These are phyloP conservation scores for Clitopilus passeckerianus DNA, from an alignment of 768 basidiomycete genomes.

Conservation along the genomic window DNA sequence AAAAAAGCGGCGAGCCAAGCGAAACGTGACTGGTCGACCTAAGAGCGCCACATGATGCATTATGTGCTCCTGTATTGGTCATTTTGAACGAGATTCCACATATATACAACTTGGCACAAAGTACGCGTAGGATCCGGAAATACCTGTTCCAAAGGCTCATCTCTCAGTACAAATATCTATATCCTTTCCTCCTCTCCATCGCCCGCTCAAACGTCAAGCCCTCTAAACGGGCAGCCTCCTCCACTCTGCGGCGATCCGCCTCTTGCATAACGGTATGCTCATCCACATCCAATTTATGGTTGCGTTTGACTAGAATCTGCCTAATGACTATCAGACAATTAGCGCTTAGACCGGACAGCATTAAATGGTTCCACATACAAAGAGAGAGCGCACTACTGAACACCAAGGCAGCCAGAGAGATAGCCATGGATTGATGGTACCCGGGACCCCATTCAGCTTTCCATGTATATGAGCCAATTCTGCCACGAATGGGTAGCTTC, in stretches of 20 bases:
- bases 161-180: conserved; percentile 49
- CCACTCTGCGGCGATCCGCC: conserved; percentile 43
- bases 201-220: conserved; percentile 59
- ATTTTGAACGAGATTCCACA: too few species aligned
- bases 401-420: conserved; percentile 32
- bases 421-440: conserved; percentile 60
- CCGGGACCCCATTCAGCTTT: conserved; percentile 54
- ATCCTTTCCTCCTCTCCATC: conserved; percentile 48
- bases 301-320: conserved; percentile 45
- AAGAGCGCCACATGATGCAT: too few species aligned
- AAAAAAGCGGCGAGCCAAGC: too few species aligned
- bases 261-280: conserved; percentile 39
- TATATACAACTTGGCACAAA: too few species aligned
- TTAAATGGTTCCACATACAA: conserved; percentile 14
- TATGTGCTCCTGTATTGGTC: too few species aligned
- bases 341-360: neutral
- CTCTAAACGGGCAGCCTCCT: conserved; percentile 54
- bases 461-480: conserved; percentile 62
- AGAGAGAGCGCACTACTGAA: conserved; percentile 27
- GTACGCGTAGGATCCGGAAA: too few species aligned
- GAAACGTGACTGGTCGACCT: too few species aligned
- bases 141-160: too few species aligned
- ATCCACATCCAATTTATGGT: conserved; percentile 43
- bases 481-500: conserved; percentile 13
- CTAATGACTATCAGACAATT: conserved; percentile 27